A percentile compares a stretch with the other conserved stretches of the same genome.
phyloP scores from a whole-genome alignment of 192 early-diverging fungal genomes.

The Chytriomyces sp. region DNA sequence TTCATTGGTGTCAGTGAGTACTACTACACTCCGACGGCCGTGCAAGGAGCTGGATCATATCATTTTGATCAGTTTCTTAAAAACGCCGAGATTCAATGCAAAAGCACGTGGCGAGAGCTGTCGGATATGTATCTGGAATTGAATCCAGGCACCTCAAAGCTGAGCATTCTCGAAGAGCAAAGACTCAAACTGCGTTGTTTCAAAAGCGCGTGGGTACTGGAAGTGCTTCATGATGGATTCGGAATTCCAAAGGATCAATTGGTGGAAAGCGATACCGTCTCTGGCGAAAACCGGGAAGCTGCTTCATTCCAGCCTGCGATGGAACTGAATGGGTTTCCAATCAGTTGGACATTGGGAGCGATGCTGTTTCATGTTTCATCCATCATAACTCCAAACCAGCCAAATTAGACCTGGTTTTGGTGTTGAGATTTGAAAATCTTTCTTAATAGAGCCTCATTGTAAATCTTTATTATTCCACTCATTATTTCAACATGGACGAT shows the following conservation, averaged over 20 bases:
- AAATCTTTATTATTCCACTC: too few relatives aligned
- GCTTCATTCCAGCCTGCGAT: slow-evolving; percentile 24
- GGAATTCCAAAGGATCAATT: slow-evolving; percentile 65
- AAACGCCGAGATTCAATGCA: slow-evolving; percentile 13
- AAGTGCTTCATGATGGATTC: slow-evolving; percentile 89
- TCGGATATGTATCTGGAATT: slow-evolving; percentile 43
- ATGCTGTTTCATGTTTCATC: slow-evolving; percentile 36
- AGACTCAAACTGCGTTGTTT: slow-evolving; percentile 90
- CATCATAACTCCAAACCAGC: neutral
- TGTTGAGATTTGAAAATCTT: too few relatives aligned
- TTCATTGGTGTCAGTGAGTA: slow-evolving; percentile 97
- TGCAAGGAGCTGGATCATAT: slow-evolving; percentile 37
- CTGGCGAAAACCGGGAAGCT: neutral
- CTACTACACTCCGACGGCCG: slow-evolving; percentile 91
- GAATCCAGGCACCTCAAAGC: neutral
- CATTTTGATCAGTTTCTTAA: slow-evolving; percentile 16
- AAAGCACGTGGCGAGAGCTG: neutral
- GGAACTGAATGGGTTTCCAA: slow-evolving; percentile 29
- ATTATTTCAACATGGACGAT: too few relatives aligned
- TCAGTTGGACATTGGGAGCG: slow-evolving; percentile 41
- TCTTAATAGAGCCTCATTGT: too few relatives aligned
- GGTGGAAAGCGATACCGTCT: neutral
- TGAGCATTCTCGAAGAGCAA: slow-evolving; percentile 47
- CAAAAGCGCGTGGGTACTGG: slow-evolving; percentile 92
- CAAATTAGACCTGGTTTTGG: too few relatives aligned